Percentiles rank a stretch among this genome's conserved stretches.
phyloP scores from a whole-genome alignment of 768 basidiomycete species.

The Lactarius tabidus region DNA sequence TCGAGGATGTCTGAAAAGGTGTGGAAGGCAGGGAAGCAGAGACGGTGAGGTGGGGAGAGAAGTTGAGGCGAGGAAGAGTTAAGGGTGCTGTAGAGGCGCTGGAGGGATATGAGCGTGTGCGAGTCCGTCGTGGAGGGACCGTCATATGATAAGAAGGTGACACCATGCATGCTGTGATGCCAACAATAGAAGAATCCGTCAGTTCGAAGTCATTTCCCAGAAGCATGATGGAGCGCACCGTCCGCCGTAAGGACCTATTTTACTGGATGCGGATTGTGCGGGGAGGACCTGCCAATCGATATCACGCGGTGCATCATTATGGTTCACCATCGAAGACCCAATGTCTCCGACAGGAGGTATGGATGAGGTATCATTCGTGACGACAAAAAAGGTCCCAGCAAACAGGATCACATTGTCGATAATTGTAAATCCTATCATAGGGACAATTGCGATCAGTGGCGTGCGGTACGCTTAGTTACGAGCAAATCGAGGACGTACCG shows the following conservation, averaged over 20 bases:
- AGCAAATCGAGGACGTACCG: conserved; percentile 39
- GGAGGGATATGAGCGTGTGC: conserved; percentile 70
- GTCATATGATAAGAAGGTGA: conserved; percentile 49
- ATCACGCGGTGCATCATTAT: conserved; percentile 41
- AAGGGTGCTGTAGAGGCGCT: conserved; percentile 69
- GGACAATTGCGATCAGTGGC: conserved; percentile 5
- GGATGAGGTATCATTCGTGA: conserved; percentile 58
- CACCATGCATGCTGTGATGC: conserved; percentile 53
- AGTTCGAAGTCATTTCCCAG: neutral
- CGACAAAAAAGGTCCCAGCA: conserved; percentile 68
- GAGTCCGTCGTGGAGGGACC: conserved; percentile 41
- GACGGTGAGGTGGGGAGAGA: conserved; percentile 38
- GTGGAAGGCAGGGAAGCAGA: conserved; percentile 68
- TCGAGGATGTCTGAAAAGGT: conserved; percentile 47
- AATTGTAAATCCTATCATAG: conserved; percentile 66
- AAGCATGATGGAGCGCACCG: conserved; percentile 26
- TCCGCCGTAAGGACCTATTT: conserved; percentile 33
- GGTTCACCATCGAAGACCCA: conserved; percentile 36
- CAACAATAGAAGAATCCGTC: neutral
- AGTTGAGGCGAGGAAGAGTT: conserved; percentile 34
- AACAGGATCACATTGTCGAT: conserved; percentile 77
- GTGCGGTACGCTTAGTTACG: neutral
- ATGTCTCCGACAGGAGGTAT: conserved; percentile 58
- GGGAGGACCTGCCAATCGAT: conserved; percentile 50
- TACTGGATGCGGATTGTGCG: conserved; percentile 25